A percentile compares a stretch with the other conserved stretches of the same genome.
These are phyloP conservation scores for Kodamaea restingae DNA, from an alignment of 805 yeast genomes.

Conservation along the genomic window DNA sequence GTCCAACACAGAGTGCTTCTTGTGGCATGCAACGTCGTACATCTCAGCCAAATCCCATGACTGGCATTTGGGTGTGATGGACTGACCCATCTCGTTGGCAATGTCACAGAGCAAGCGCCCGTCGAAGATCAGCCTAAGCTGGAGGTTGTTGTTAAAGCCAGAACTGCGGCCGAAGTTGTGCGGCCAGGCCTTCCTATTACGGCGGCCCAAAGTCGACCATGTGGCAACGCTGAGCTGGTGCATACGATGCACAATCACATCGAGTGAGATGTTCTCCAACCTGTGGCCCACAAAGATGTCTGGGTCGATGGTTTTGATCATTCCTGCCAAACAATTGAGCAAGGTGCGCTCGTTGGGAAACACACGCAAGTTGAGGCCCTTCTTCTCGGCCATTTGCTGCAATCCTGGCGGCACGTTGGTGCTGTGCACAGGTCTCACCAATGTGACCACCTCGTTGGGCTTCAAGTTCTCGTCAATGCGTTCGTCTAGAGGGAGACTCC, in stretches of 20 bases:
- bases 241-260: constrained; percentile 78
- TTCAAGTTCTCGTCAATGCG: constrained; percentile 58
- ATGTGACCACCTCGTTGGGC: constrained; percentile 62
- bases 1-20: constrained; percentile 59
- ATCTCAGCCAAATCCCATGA: constrained; percentile 93
- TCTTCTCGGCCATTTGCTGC: constrained; percentile 53
- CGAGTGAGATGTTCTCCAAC: constrained; percentile 73
- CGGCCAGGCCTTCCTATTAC: constrained; percentile 75
- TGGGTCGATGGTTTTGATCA: constrained; percentile 74
- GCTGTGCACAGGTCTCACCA: constrained; percentile 74
- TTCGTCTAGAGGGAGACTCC: constrained; percentile 67
- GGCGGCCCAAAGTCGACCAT: constrained; percentile 83
- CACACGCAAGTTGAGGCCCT: constrained; percentile 47
- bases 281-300: constrained; percentile 88
- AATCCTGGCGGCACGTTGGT: constrained; percentile 73
- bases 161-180: constrained; percentile 57
- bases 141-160: constrained; percentile 45
- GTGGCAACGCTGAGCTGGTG: constrained; percentile 65
- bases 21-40: constrained; percentile 74
- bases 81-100: constrained; percentile 92
- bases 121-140: constrained; percentile 65
- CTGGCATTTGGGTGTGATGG: constrained; percentile 85
- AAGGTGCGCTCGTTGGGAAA: constrained; percentile 74
- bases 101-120: constrained; percentile 91
- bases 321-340: constrained; percentile 68